Evolutionary conservation across 23 red algal genomes (phyloP).

Genomic region (Gracilaria domingensis): DNA sequence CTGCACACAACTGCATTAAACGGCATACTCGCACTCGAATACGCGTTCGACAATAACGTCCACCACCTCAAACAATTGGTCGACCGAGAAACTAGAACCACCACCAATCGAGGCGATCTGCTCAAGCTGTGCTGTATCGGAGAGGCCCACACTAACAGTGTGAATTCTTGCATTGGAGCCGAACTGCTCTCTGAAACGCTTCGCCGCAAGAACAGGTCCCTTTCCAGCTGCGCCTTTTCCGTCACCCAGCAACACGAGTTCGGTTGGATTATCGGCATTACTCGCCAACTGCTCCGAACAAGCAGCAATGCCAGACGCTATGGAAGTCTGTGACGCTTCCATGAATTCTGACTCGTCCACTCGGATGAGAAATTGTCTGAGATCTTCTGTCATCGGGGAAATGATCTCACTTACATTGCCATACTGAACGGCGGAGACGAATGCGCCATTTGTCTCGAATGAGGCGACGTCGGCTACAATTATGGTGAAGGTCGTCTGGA

Average conservation of each 20-base stretch:
- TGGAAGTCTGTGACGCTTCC: background rate
- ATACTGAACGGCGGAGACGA: background rate
- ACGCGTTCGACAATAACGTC: background rate
- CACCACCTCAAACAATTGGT: background rate
- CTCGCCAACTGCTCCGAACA: background rate
- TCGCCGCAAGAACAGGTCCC: background rate
- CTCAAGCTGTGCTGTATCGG: background rate
- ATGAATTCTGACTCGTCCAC: background rate
- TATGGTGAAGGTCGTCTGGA: too few species aligned
- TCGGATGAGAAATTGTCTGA: background rate
- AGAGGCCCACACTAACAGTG: background rate
- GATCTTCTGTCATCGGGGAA: background rate
- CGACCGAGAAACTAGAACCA: background rate
- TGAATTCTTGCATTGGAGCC: background rate
- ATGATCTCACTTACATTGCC: background rate
- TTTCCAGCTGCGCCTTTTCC: background rate
- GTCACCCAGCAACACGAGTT: background rate
- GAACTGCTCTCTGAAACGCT: background rate
- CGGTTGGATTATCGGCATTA: background rate
- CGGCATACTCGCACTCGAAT: too few species aligned
- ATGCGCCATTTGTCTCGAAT: too few species aligned
- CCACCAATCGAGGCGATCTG: background rate
- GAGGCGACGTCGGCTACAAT: too few species aligned
- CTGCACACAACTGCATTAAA: too few species aligned
- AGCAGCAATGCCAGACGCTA: background rate